A percentile compares a stretch with the other conserved stretches of the same genome.
Conservation (phyloP, 2,329 filamentous ascomycete genomes). For the Ambrosiella xylebori region DNA sequence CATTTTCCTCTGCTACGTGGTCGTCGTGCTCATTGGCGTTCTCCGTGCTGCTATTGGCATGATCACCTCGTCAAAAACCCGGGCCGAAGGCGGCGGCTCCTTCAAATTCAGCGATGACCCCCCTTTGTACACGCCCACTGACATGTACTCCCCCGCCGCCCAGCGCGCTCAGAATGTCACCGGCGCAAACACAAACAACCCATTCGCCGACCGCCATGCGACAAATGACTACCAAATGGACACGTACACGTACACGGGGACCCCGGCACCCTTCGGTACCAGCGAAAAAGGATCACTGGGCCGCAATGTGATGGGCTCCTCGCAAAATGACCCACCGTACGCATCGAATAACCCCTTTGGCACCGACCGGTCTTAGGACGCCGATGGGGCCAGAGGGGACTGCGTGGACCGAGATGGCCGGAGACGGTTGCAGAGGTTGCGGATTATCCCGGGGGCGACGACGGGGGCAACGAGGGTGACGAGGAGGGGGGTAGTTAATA, state of each 20-base stretch:
- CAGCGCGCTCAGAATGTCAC: neutral
- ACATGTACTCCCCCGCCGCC: neutral
- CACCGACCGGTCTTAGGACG: constrained; percentile 3
- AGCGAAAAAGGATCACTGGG: constrained; percentile 8
- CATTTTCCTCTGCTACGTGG: constrained; percentile 59
- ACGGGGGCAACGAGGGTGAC: neutral
- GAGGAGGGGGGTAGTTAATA: neutral
- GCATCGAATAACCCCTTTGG: neutral
- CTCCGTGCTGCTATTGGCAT: constrained; percentile 47
- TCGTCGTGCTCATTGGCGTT: constrained; percentile 60
- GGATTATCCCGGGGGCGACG: neutral
- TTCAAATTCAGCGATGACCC: constrained; percentile 5
- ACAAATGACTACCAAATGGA: neutral
- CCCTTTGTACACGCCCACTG: constrained; percentile 6
- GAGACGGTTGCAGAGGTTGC: neutral
- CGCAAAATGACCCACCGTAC: neutral
- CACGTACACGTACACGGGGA: neutral
- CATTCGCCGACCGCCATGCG: neutral
- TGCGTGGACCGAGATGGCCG: neutral
- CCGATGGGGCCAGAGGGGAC: neutral
- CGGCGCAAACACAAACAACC: neutral
- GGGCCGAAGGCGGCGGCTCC: constrained; percentile 21
- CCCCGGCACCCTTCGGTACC: constrained; percentile 1
- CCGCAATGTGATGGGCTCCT: neutral
- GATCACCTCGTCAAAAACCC: constrained; percentile 38